phyloP scores from a whole-genome alignment of 176 grass and related monocot genomes.

The Musa beccarii region DNA sequence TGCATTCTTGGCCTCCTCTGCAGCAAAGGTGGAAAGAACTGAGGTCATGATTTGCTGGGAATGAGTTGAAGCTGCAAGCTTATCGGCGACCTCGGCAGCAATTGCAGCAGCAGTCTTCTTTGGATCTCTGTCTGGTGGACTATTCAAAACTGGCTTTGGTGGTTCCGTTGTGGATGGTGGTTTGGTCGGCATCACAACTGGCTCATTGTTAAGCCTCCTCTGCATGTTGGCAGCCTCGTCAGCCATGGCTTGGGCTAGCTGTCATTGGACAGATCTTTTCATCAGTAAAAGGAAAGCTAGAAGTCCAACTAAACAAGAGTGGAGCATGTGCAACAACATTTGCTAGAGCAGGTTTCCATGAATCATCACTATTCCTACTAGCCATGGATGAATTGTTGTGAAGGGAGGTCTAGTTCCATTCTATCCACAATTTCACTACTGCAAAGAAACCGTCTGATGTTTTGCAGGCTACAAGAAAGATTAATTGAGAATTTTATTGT shows the following conservation, averaged over 20 bases:
- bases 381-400: no score
- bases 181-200: conserved; percentile 33
- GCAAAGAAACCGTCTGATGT: no score
- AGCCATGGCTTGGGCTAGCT: conserved; percentile 66
- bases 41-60: conserved; percentile 86
- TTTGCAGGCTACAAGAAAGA: no score
- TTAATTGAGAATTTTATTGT: neutral
- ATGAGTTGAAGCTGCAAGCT: conserved; percentile 70
- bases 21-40: conserved; percentile 85
- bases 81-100: conserved; percentile 47
- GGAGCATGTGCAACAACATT: no score
- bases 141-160: conserved; percentile 39
- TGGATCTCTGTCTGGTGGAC: conserved; percentile 32
- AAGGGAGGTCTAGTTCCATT: no score
- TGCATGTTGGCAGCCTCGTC: conserved; percentile 69
- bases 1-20: conserved; percentile 56
- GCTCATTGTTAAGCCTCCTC: conserved; percentile 67
- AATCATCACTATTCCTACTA: no score
- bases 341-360: no score
- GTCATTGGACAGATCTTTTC: neutral
- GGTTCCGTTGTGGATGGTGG: conserved; percentile 20
- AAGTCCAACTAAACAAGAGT: neutral
- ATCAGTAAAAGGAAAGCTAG: neutral
- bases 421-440: no score
- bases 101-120: conserved; percentile 64